These are phyloP conservation scores for Marchantia paleacea DNA, from an alignment of 225 moss, liverwort and hornwort genomes.

Conservation along the genomic window DNA sequence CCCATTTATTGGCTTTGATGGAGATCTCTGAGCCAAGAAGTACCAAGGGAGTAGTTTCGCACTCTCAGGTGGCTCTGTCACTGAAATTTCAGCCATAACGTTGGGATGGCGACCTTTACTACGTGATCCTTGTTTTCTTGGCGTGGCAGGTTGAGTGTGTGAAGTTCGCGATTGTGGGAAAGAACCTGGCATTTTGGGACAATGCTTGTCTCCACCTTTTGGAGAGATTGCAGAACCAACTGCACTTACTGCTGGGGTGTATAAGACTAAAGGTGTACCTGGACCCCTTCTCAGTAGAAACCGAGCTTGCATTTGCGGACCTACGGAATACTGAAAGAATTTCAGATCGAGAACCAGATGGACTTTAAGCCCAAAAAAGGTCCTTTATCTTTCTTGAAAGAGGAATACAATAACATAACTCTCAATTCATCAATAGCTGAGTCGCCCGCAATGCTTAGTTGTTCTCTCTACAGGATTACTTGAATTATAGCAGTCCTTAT, in stretches of 20 bases:
- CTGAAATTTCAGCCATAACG: slow-evolving; percentile 13
- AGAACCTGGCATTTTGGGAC: background rate
- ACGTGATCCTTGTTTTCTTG: slow-evolving; percentile 20
- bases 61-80: slow-evolving; percentile 31
- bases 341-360: background rate
- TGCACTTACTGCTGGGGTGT: slow-evolving; percentile 25
- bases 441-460: background rate
- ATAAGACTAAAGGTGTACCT: slow-evolving; percentile 45
- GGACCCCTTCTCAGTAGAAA: slow-evolving; percentile 49
- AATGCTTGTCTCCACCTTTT: slow-evolving; percentile 18
- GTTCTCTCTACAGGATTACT: background rate
- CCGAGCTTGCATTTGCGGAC: slow-evolving; percentile 55
- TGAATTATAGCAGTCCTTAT: background rate
- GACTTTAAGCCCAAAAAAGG: background rate
- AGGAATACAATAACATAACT: no score
- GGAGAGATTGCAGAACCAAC: slow-evolving; percentile 1
- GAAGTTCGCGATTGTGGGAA: slow-evolving; percentile 11
- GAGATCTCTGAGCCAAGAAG: slow-evolving; percentile 40
- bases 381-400: no score
- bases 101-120: slow-evolving; percentile 14
- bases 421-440: background rate
- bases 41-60: slow-evolving; percentile 43
- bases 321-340: slow-evolving; percentile 22
- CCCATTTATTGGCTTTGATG: slow-evolving; percentile 23
- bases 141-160: slow-evolving; percentile 18